These are phyloP conservation scores for Metschnikowia peoriensis DNA, from an alignment of 805 yeast genomes.

Conservation along the genomic window DNA sequence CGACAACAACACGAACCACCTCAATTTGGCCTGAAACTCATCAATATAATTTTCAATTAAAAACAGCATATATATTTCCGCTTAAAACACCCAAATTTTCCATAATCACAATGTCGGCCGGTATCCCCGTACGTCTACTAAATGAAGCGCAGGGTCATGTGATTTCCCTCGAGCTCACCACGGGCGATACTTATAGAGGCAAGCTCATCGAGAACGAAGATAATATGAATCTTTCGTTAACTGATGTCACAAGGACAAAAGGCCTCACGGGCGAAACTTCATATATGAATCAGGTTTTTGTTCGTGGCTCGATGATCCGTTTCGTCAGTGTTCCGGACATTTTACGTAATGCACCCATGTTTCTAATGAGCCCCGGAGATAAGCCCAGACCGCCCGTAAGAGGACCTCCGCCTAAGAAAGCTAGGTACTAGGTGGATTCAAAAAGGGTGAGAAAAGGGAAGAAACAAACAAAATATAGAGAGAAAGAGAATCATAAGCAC, in stretches of 20 bases:
- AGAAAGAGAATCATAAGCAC: not conserved
- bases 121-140: constrained; percentile 81
- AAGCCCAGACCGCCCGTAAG: constrained; percentile 73
- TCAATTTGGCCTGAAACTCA: not conserved
- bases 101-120: constrained; percentile 49
- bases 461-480: not conserved
- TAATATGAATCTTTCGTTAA: constrained; percentile 86
- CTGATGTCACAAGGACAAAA: constrained; percentile 77
- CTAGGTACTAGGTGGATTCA: not conserved
- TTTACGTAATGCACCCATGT: constrained; percentile 84
- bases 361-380: constrained; percentile 53
- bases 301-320: constrained; percentile 87
- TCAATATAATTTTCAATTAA: too few relatives aligned
- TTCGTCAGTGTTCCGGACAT: constrained; percentile 87
- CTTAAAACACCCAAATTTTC: not conserved
- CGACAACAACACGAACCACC: not conserved
- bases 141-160: constrained; percentile 89
- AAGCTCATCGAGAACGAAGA: constrained; percentile 85
- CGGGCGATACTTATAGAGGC: constrained; percentile 88
- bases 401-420: constrained; percentile 39
- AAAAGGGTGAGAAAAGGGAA: not conserved
- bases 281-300: constrained; percentile 79
- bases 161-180: constrained; percentile 74
- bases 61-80: not conserved
- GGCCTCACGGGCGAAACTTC: constrained; percentile 64